Base-by-base conservation (phyloP, 768 basidiomycete species). In the Ephemerocybe angulata region DNA sequence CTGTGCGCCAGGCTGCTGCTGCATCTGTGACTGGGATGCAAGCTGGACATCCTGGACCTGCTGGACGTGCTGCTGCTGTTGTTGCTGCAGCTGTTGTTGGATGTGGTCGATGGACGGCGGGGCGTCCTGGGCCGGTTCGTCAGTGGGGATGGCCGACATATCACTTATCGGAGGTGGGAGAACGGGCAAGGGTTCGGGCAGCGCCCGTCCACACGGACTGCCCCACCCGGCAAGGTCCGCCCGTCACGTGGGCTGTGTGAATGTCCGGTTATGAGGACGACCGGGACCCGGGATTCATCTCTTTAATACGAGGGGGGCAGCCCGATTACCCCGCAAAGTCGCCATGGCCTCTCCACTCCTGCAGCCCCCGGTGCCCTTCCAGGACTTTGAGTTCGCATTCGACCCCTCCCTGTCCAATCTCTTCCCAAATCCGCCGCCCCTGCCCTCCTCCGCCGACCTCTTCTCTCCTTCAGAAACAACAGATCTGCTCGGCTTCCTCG, bases 381-480 rank as follows among this genome's bases (percentile, higher is more conserved):
- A 83, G 44, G 87, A 89, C 62, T 88, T 88, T 59, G 82, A 87
- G 58, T 87, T 85, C 67, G 67, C 77, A n/a, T 88, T 87, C 62
- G 85, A 88, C 63, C 81, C 85, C 1, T 70, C 81, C 3, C 71
- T 83, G 22, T 76, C 79, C 8, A 71, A 69, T 47, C 55, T 87
- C n/a, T 87, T 87, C 58, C 83, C 86, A 0, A 74, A 79, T 12
- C 81, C 84, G 0, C 78, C 81, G 0, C 81, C 87, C 0, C 66
- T 88, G 0, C 87, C 87, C 0, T 73, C 88, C 0, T 87, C 88
- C 6, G 83, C 87, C 24, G 87, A 87, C 65, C 83, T 93, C 60
- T 88, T 93, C 68, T 87, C 89, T 8, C 76, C 82, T 0, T 79
- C 85, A 57, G 90, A 93, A 70, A 87, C 87, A 4, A 87, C 84